Evolutionary conservation across 208 protist genomes (phyloP), one percentile per base, ranked within the genome.

Genomic region (Crithidia expoeki): DNA sequence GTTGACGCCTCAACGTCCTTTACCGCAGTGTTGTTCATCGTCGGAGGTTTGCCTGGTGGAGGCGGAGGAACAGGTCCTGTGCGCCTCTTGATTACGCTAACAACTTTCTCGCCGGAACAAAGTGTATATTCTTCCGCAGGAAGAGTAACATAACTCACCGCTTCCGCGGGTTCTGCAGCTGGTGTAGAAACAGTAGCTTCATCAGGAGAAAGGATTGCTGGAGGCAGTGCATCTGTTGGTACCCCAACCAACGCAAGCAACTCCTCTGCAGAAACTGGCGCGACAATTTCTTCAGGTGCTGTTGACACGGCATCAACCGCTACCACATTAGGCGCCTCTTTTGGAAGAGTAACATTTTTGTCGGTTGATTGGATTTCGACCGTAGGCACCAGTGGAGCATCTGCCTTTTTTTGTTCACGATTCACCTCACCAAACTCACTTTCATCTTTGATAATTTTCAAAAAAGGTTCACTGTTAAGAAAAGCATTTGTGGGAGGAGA

Each of bases 51-150:
- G 36, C 85, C 85, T 1, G 88, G 83, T 10, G 88, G 88, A 19
- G 88, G 88, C 33, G 71, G 60, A 3, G 88, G 88, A 60, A 90
- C 36, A 3, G 85, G 88, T 10, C 88, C 88, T 25, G 70, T 84
- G 57, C 88, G 76, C 36, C 77, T 61, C 59, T 92, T 94, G 21
- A 94, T 69, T 21, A 66, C 63, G 56, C 78, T 76, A 16, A 88
- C 74, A 36, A 92, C 88, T 33, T 70, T 78, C 63, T 85, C 82
- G 30, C 89, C 89, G 36, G 72, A 83, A 42, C 81, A 86, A 23
- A 94, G 78, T 10, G 63, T 81, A 60, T 94, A 94, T 63, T 92
- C 89, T 60, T 94, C 89, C 14, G 89, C 83, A 14, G 89, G 89
- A 38, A 86, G 51, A 27, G 81, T 79, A 12, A 81, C 68, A 64